Base-by-base conservation (phyloP, 768 basidiomycete species). In the Amanita rubescens region DNA sequence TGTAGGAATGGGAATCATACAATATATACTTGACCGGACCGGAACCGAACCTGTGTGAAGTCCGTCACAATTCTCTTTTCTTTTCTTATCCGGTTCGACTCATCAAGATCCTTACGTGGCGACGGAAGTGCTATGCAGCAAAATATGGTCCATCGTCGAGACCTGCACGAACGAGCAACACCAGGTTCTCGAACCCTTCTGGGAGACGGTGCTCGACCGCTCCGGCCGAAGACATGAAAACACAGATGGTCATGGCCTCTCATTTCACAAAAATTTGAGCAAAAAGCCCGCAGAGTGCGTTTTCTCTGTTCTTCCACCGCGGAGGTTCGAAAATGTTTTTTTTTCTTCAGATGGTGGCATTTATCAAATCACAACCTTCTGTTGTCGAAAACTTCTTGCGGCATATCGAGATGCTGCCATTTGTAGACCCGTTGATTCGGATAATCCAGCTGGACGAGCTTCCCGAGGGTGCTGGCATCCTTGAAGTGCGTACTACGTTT, bases 311-410 rank as follows among this genome's bases (percentile, higher is more conserved):
- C 55, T 55, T 48, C 14, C 30, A 6, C 24, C n/a, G 6, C 17
- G 11, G 20, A 22, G 32, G n/a, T 22, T 4, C 17, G 1, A 3
- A n/a, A 11, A 15, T 25, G 15, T 10, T 24, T n/a, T n/a, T n/a
- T n/a, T n/a, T n/a, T n/a, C n/a, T n/a, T n/a, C 67, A 98, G 92
- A 95, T 95, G 88, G 80, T 99, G 58, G 78, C 78, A 37, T 97
- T 96, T 69, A 90, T 99, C 56, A 85, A 87, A 67, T 75, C 81
- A 11, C 86, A 94, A 64, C 87, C 92, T 2, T 72, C 77, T 45
- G 75, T 96, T 42, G 81, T 97, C 41, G 85, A 90, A 60, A 81
- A 92, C 12, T 71, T 99, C 8, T 76, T 99, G 42, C 74, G 75
- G 32, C 90, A 95, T 62, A 84, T 98, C 56, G 90, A 92, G 67